Conservation (phyloP, 768 basidiomycete species). For the Hypholoma fasciculare region DNA sequence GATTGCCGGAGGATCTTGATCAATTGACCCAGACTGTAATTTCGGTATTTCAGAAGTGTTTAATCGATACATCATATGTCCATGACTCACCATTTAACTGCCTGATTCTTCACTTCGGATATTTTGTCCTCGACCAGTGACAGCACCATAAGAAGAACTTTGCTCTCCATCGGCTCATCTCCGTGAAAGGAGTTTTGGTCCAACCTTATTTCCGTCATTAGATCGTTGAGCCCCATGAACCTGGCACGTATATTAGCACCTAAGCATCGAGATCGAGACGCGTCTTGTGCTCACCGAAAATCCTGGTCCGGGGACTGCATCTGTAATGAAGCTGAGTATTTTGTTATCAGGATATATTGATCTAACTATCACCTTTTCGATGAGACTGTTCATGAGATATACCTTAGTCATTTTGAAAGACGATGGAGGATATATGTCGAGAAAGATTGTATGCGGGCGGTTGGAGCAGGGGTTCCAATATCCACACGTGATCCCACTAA, state of each 20-base stretch:
- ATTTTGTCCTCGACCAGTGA: conserved; percentile 91
- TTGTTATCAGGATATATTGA: not conserved
- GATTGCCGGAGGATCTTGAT: conserved; percentile 85
- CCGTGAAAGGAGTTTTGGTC: conserved; percentile 75
- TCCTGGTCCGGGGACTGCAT: conserved; percentile 93
- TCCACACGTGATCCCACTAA: not conserved
- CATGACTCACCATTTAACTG: conserved; percentile 84
- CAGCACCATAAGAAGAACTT: conserved; percentile 82
- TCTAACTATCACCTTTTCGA: conserved; percentile 63
- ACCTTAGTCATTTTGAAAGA: conserved; percentile 72
- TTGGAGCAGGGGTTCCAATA: not conserved
- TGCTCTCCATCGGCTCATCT: conserved; percentile 85
- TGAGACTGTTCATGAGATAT: conserved; percentile 81
- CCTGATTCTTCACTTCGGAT: conserved; percentile 97
- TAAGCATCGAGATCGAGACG: conserved; percentile 17
- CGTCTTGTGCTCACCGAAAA: conserved; percentile 60
- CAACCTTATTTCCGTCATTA: conserved; percentile 85
- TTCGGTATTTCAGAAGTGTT: not conserved
- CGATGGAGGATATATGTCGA: conserved; percentile 3
- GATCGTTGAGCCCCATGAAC: conserved; percentile 96
- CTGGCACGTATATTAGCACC: conserved; percentile 37
- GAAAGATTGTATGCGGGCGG: not conserved
- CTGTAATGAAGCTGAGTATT: conserved; percentile 35
- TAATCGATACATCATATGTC: not conserved
- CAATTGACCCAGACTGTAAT: conserved; percentile 78